phyloP scores from a whole-genome alignment of 2,329 filamentous ascomycete genomes.

The Tolypocladium paradoxum region DNA sequence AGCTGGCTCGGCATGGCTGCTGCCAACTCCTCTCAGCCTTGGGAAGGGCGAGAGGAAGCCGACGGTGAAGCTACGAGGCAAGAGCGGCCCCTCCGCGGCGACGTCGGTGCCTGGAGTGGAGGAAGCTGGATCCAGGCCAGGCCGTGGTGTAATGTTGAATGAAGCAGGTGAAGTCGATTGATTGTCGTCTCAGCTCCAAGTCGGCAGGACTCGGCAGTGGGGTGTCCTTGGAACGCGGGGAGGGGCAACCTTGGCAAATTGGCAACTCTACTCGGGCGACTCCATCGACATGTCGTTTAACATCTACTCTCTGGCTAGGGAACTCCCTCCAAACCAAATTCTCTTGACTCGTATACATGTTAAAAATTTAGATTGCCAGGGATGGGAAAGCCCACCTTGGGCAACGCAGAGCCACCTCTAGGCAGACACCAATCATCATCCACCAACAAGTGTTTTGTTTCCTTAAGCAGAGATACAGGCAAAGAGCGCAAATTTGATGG shows the following conservation, averaged over 20 bases:
- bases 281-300: neutral
- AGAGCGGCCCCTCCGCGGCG: neutral
- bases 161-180: neutral
- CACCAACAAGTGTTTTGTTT: too few relatives aligned
- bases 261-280: too few relatives aligned
- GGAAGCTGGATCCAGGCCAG: neutral
- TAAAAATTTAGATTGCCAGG: too few relatives aligned
- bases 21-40: neutral
- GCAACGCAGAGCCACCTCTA: too few relatives aligned
- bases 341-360: too few relatives aligned
- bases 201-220: neutral
- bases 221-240: neutral
- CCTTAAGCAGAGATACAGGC: too few relatives aligned
- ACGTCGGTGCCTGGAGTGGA: neutral
- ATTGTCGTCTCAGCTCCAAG: neutral
- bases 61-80: neutral
- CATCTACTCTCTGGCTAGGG: neutral
- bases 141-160: neutral
- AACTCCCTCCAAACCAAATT: too few relatives aligned
- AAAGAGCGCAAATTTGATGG: too few relatives aligned
- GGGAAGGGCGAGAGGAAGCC: neutral
- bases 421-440: too few relatives aligned
- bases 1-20: conserved; percentile 20
- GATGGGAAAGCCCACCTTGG: too few relatives aligned
- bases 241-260: neutral